Evolutionary conservation across 148 eudicot genomes (phyloP).

Genomic region (Silene latifolia): DNA sequence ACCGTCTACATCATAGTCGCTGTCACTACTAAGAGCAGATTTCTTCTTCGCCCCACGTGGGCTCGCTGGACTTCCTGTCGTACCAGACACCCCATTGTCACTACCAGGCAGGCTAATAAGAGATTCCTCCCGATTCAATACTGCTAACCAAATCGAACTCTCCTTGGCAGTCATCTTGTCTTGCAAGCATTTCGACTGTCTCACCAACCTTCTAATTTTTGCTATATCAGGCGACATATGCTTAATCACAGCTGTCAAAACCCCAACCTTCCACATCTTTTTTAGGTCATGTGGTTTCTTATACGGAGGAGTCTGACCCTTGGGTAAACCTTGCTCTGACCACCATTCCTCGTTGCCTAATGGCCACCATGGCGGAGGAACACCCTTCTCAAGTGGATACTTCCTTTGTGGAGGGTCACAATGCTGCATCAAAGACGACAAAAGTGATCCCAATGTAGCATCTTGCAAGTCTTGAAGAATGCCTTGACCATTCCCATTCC

Average conservation of each 20-base stretch:
- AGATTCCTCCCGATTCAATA: slow-evolving; percentile 23
- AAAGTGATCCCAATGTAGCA: slow-evolving; percentile 32
- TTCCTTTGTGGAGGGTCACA: slow-evolving; percentile 37
- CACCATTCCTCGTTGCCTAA: slow-evolving; percentile 31
- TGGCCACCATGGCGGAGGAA: slow-evolving; percentile 46
- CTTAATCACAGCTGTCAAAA: slow-evolving; percentile 38
- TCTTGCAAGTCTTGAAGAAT: slow-evolving; percentile 37
- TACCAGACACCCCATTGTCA: not conserved
- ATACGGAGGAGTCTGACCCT: slow-evolving; percentile 34
- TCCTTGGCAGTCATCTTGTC: slow-evolving; percentile 47
- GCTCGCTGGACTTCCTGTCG: slow-evolving; percentile 23
- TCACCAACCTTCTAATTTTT: slow-evolving; percentile 28
- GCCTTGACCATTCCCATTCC: slow-evolving; percentile 25
- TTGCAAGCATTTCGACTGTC: slow-evolving; percentile 42
- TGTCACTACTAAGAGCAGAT: slow-evolving; percentile 35
- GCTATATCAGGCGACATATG: slow-evolving; percentile 40
- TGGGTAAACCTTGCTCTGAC: slow-evolving; percentile 22
- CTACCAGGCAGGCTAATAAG: slow-evolving; percentile 42
- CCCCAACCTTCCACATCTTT: slow-evolving; percentile 45
- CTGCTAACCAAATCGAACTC: slow-evolving; percentile 32
- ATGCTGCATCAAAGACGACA: slow-evolving; percentile 15
- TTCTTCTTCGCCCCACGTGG: slow-evolving; percentile 28
- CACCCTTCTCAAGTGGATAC: slow-evolving; percentile 33
- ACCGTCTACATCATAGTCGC: slow-evolving; percentile 60
- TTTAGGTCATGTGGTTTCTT: slow-evolving; percentile 43